Evolutionary conservation across 2,329 filamentous ascomycete species (phyloP).

Genomic region (Penicillium sp.): DNA sequence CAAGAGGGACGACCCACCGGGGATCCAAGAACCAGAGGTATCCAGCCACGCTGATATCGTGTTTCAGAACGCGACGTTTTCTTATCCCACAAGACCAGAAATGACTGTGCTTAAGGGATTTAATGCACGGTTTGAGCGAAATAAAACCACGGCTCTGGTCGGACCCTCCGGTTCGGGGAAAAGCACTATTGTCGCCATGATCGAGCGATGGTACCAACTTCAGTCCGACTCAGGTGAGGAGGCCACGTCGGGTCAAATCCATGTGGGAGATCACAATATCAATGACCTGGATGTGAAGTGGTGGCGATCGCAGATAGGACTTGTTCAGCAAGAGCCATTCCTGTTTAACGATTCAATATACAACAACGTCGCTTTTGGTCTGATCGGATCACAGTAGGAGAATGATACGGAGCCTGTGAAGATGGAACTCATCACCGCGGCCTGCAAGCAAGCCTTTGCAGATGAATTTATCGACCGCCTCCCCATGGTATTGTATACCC

Average conservation of each 20-base stretch:
- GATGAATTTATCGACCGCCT: constrained; percentile 60
- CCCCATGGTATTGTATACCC: constrained; percentile 31
- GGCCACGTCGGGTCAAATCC: constrained; percentile 40
- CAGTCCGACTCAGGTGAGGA: neutral
- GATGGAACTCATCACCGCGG: constrained; percentile 50
- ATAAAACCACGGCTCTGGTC: constrained; percentile 39
- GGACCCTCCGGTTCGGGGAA: constrained; percentile 41
- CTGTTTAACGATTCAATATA: constrained; percentile 59
- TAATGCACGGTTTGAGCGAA: constrained; percentile 26
- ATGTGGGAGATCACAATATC: constrained; percentile 48
- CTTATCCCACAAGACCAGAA: neutral
- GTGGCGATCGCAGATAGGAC: constrained; percentile 50
- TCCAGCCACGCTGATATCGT: neutral
- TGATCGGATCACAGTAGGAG: constrained; percentile 36
- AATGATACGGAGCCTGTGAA: constrained; percentile 26
- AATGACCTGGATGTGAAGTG: constrained; percentile 54
- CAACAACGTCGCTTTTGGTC: constrained; percentile 54
- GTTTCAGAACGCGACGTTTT: neutral
- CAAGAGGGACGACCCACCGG: neutral
- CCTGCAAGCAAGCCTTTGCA: constrained; percentile 59
- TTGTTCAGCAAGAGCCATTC: constrained; percentile 61
- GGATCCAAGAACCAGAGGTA: constrained; percentile 26
- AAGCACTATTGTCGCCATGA: constrained; percentile 38
- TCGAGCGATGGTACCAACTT: constrained; percentile 39
- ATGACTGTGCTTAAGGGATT: constrained; percentile 25